A percentile compares a stretch with the other conserved stretches of the same genome.
Conservation (phyloP, 176 grass and related monocot genomes). For the Oryza rufipogon region DNA sequence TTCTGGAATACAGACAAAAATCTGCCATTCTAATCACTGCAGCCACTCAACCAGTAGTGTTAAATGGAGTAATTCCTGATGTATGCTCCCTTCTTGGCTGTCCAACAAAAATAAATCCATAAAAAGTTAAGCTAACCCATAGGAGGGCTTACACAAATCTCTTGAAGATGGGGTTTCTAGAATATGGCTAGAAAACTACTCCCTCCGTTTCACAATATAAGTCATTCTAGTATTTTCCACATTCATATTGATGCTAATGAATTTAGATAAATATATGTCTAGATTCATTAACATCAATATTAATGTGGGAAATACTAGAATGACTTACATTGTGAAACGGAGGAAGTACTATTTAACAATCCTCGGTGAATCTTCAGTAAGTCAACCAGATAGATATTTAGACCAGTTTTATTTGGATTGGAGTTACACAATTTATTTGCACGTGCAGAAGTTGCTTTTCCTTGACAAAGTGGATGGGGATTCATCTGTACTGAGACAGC, state of each 20-base stretch:
- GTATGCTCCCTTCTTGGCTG: not conserved
- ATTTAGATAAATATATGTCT: too few relatives aligned
- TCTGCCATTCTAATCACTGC: not conserved
- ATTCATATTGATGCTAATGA: too few relatives aligned
- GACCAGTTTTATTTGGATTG: not conserved
- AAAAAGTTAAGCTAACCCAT: not conserved
- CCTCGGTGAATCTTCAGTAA: not conserved
- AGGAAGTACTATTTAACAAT: not conserved
- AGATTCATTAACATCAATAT: too few relatives aligned
- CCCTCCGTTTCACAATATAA: too few relatives aligned
- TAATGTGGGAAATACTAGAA: too few relatives aligned
- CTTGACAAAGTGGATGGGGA: slow-evolving; percentile 46
- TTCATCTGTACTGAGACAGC: slow-evolving; percentile 46
- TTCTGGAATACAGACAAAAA: not conserved
- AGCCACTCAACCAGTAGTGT: not conserved
- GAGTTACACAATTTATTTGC: slow-evolving; percentile 32
- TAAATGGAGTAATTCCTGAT: not conserved
- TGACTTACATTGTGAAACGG: too few relatives aligned
- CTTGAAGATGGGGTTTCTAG: not conserved
- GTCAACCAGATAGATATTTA: slow-evolving; percentile 6
- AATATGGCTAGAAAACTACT: not conserved
- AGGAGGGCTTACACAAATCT: not conserved
- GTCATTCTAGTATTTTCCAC: too few relatives aligned
- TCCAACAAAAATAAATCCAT: not conserved
- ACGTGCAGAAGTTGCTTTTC: slow-evolving; percentile 79